Evolutionary conservation across 192 early-diverging fungal genomes (phyloP).

Genomic region (Podila horticola): DNA sequence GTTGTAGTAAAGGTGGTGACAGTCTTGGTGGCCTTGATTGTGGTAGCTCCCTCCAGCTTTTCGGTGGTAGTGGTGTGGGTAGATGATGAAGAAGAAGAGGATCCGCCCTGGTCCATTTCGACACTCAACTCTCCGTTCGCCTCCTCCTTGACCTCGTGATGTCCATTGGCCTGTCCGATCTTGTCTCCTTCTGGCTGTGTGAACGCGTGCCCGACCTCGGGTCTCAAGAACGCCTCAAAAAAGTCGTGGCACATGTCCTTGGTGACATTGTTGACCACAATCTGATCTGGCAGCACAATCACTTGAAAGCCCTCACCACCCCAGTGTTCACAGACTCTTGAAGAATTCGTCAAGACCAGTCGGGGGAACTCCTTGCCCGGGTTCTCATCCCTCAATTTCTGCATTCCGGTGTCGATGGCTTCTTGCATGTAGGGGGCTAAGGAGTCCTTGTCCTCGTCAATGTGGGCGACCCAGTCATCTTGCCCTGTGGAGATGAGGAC

Average conservation of each 20-base stretch:
- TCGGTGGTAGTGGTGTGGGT: neutral
- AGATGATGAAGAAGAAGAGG: neutral
- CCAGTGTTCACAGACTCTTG: slow-evolving; percentile 33
- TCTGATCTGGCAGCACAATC: slow-evolving; percentile 63
- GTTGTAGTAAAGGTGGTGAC: slow-evolving; percentile 14
- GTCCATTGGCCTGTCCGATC: neutral
- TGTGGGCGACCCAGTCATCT: slow-evolving; percentile 58
- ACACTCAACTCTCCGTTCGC: neutral
- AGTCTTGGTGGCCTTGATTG: slow-evolving; percentile 11
- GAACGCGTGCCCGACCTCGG: slow-evolving; percentile 11
- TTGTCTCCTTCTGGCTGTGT: neutral
- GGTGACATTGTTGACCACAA: slow-evolving; percentile 61
- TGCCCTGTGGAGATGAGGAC: slow-evolving; percentile 65
- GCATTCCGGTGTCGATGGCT: slow-evolving; percentile 31
- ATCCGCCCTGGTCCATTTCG: slow-evolving; percentile 15
- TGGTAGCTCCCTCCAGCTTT: neutral
- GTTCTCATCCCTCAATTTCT: slow-evolving; percentile 15
- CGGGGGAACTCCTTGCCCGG: slow-evolving; percentile 34
- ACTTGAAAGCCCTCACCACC: slow-evolving; percentile 44
- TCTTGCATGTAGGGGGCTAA: slow-evolving; percentile 55
- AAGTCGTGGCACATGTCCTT: slow-evolving; percentile 52
- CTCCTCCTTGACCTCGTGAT: neutral
- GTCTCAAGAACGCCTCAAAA: slow-evolving; percentile 54
- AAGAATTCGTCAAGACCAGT: slow-evolving; percentile 62
- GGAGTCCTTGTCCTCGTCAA: slow-evolving; percentile 60